Evolutionary conservation across 805 yeast genomes (phyloP).

Genomic region (Candida fluviatilis): DNA sequence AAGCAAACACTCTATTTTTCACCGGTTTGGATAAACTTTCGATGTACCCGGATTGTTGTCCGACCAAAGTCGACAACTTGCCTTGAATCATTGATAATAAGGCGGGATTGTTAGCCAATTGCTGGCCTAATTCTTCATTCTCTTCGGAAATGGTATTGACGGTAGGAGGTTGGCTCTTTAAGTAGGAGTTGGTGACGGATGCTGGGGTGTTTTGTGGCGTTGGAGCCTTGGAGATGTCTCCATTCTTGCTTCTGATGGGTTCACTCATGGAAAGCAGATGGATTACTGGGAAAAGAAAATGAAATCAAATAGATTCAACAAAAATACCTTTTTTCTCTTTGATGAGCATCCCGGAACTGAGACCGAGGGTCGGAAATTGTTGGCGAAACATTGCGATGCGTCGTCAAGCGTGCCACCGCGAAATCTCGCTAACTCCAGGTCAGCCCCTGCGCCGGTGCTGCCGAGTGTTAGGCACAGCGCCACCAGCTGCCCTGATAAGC

Average conservation of each 20-base stretch:
- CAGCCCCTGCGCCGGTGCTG: no score
- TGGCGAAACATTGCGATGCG: no score
- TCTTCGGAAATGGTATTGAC: constrained; percentile 65
- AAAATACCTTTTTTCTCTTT: background rate
- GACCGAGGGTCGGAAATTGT: no score
- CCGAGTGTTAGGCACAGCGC: no score
- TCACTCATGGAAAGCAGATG: constrained; percentile 86
- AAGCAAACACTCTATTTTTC: constrained; percentile 72
- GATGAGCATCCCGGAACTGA: no score
- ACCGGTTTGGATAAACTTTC: constrained; percentile 68
- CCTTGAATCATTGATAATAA: constrained; percentile 86
- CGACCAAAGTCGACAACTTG: constrained; percentile 77
- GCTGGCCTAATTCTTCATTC: constrained; percentile 45
- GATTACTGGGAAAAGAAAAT: no score
- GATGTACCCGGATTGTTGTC: constrained; percentile 83
- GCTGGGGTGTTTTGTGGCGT: constrained; percentile 99
- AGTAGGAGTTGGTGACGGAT: constrained; percentile 68
- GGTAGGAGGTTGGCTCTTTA: constrained; percentile 57
- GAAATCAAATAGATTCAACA: no score
- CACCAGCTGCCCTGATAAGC: no score
- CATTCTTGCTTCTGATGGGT: constrained; percentile 70
- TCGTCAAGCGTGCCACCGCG: no score
- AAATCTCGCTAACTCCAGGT: no score
- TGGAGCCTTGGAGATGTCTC: constrained; percentile 87
- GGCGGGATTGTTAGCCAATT: constrained; percentile 74